Evolutionary conservation across 2,329 filamentous ascomycete species (phyloP), one percentile per base, ranked within the genome.

Genomic region (Ophiocordyceps camponoti-rufipedis): DNA sequence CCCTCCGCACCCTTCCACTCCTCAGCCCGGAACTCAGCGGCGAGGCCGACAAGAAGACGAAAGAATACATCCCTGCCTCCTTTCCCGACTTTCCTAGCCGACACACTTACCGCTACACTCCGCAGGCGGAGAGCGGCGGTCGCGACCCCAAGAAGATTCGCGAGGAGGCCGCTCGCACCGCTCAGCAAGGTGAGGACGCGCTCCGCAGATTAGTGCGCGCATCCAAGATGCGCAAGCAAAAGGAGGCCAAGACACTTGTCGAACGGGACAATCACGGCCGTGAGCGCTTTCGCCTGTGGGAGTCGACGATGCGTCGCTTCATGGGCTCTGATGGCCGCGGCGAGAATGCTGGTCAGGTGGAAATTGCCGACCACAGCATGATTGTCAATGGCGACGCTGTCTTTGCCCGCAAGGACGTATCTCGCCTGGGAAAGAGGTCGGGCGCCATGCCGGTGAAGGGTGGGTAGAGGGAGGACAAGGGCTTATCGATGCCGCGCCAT

Each of bases 21-120:
- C 62, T 72, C 14, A 70, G 71, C 23, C 58, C 65, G 5, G 75
- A 79, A 46, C 62, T 81, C 2, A 78, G 75, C 47, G 77, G 77
- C 35, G 66, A 68, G 47, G 53, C 62, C 1, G 76, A 80, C 50
- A 78, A 77, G 53, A 65, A 70, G 9, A 57, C 64, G 12, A 72
- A 71, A 52, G 46, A 57, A 23, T 78, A 75, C 57, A 78, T 81
- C 11, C 77, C 77, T 0, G 59, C 62, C 33, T 66, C 67, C 0
- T 78, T 81, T 44, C 77, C 77, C 0, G 65, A 70, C 10, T 80
- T 80, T 48, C 77, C 77, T 0, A 78, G 75, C 55, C 73, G 72
- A 42, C 75, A 80, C 53, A 80, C 76, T 4, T 81, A 79, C 58
- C 71, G 68, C 38, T 74, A 71, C 53, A 80, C 76, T 0, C 70